Evolutionary conservation across 441 rosid species (phyloP).

Genomic region (Bocquillonia castaneifolia): DNA sequence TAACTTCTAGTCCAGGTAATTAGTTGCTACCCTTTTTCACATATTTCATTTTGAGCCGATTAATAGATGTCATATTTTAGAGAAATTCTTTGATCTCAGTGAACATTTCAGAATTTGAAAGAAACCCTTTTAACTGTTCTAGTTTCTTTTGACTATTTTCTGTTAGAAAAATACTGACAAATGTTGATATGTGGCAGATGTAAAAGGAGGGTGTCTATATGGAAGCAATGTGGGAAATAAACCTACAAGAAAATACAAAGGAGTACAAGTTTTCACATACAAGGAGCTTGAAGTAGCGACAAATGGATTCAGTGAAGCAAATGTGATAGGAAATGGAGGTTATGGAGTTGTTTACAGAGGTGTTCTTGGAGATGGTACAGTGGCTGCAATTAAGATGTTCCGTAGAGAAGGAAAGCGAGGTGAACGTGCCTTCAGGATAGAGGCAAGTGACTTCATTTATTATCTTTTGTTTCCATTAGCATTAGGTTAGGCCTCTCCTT

Average conservation of each 20-base stretch:
- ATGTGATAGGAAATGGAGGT: constrained; percentile 56
- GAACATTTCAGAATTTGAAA: not conserved
- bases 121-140: not conserved
- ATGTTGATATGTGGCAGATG: constrained; percentile 37
- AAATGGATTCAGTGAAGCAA: constrained; percentile 46
- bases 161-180: constrained; percentile 3
- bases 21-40: not conserved
- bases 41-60: not conserved
- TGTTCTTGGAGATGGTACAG: constrained; percentile 61
- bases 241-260: constrained; percentile 28
- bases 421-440: constrained; percentile 75
- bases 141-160: not conserved
- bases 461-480: constrained; percentile 19
- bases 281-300: constrained; percentile 75
- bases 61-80: not conserved
- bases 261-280: constrained; percentile 80
- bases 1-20: constrained; percentile 70
- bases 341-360: constrained; percentile 71
- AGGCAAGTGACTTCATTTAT: constrained; percentile 57
- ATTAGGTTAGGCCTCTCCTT: no score
- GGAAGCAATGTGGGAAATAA: constrained; percentile 35
- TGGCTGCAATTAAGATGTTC: constrained; percentile 70
- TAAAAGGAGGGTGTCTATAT: constrained; percentile 57
- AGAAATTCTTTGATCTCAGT: not conserved
- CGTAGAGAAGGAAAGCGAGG: constrained; percentile 59